These are phyloP conservation scores for Setaria viridis DNA, from an alignment of 202 grass and related monocot genomes.

Conservation along the genomic window DNA sequence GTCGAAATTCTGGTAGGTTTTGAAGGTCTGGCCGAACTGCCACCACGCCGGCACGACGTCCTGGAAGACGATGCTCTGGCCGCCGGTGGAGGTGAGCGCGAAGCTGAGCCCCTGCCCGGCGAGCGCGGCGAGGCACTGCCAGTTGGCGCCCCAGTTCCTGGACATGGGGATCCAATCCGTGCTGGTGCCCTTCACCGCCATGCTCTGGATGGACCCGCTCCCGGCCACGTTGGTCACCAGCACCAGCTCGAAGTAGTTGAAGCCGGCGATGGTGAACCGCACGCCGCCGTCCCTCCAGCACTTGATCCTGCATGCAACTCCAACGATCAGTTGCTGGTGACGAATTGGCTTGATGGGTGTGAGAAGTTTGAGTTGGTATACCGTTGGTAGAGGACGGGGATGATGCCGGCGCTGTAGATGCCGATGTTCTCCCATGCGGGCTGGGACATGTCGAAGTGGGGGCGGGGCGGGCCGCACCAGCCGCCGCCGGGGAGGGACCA, in stretches of 20 bases:
- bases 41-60: constrained; percentile 50
- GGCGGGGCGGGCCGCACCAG: constrained; percentile 64
- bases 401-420: constrained; percentile 52
- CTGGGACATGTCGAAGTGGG: constrained; percentile 81
- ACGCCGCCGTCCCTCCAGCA: constrained; percentile 59
- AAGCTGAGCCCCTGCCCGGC: constrained; percentile 55
- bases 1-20: constrained; percentile 49
- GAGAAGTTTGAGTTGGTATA: not conserved
- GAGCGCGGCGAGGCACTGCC: constrained; percentile 59
- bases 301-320: constrained; percentile 44
- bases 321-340: not conserved
- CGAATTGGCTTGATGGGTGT: too few species aligned
- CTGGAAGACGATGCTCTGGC: constrained; percentile 45
- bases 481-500: constrained; percentile 55
- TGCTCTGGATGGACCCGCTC: constrained; percentile 48
- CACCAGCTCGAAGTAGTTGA: constrained; percentile 69
- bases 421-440: constrained; percentile 69
- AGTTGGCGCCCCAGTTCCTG: constrained; percentile 86
- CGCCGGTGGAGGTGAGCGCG: constrained; percentile 51
- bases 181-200: constrained; percentile 50
- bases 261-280: constrained; percentile 64
- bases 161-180: constrained; percentile 72
- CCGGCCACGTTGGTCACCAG: constrained; percentile 64
- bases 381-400: constrained; percentile 66
- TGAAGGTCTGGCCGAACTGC: constrained; percentile 72